Evolutionary conservation across 2,329 filamentous ascomycete genomes (phyloP), one percentile per base, ranked within the genome.

Genomic region (Colletotrichum neosansevieriae): DNA sequence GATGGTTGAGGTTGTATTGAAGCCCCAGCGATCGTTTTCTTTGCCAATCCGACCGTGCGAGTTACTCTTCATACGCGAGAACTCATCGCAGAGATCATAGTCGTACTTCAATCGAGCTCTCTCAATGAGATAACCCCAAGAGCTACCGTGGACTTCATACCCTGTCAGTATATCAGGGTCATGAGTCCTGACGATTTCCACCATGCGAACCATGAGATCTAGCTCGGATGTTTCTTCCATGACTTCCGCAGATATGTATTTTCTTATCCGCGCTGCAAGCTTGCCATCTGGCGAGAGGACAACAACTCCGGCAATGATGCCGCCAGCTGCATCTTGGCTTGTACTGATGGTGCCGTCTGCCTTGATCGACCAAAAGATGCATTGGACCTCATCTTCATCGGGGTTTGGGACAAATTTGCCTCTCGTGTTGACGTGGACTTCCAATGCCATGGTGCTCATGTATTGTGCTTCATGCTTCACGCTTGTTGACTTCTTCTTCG

Each of bases 91-190:
- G 3, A 99, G 84, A 74, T 98, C 91, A 77, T 93, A 96, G 70
- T 97, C 94, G 74, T 95, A 98, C 76, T 94, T 93, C 70, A 92
- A 79, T 34, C 92, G 86, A 12, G 95, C 94, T 58, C 96, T 89
- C 80, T 99, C 95, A 56, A 98, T 95, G 42, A 99, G 79, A 78
- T 97, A 99, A 1, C 97, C 96, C 96, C 96, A 99, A 0, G 94
- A 98, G 67, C 89, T 87, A 60, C 94, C 93, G 75, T 98, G 94
- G 0, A 98, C 94, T 78, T 99, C 96, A 74, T 96, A 99, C 0
- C 96, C 96, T 0, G 94, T 96, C 47, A 99, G 83, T 32, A 99
- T 92, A 75, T 99, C 96, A 0, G 96, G 96, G 76, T 99, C 96
- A 73, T 92, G 86, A 3, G 84, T 83, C 42, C 94, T 89, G 19